These are phyloP conservation scores for Rosa chinensis DNA, from an alignment of 306 rosid species.

Conservation along the genomic window DNA sequence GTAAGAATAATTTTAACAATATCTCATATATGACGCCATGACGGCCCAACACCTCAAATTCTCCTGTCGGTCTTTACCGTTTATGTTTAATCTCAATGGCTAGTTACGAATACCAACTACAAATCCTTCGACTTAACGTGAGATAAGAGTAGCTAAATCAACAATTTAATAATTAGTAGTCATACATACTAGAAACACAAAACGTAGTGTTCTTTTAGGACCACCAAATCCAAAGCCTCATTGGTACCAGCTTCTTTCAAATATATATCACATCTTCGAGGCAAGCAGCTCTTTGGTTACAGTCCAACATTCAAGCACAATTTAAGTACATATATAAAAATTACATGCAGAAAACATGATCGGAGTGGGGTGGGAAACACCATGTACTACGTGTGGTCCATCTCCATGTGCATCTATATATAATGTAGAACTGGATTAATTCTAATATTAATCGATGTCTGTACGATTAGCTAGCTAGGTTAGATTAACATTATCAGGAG, in stretches of 20 bases:
- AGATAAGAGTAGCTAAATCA: not conserved
- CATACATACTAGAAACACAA: not conserved
- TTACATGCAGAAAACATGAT: slow-evolving; percentile 33
- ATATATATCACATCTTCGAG: not conserved
- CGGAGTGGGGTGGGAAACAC: slow-evolving; percentile 40
- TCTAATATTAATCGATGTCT: not conserved
- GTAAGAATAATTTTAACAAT: not conserved
- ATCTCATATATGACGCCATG: not conserved
- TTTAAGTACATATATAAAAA: slow-evolving; percentile 29
- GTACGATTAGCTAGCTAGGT: not conserved
- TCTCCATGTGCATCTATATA: not conserved
- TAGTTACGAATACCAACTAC: not conserved
- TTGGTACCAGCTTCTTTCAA: not conserved
- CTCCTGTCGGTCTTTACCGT: not conserved
- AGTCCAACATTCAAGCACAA: slow-evolving; percentile 39
- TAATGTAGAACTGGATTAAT: not conserved
- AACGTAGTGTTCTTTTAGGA: not conserved
- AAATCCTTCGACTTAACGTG: not conserved
- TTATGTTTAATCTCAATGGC: not conserved
- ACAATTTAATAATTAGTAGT: not conserved
- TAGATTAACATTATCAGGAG: not conserved
- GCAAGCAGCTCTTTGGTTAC: slow-evolving; percentile 26
- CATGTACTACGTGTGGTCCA: slow-evolving; percentile 31
- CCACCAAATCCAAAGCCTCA: not conserved
- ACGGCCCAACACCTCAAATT: not conserved